A percentile compares a stretch with the other conserved stretches of the same genome.
phyloP scores from a whole-genome alignment of 2,329 filamentous ascomycete genomes.

The Aspergillus sp. region DNA sequence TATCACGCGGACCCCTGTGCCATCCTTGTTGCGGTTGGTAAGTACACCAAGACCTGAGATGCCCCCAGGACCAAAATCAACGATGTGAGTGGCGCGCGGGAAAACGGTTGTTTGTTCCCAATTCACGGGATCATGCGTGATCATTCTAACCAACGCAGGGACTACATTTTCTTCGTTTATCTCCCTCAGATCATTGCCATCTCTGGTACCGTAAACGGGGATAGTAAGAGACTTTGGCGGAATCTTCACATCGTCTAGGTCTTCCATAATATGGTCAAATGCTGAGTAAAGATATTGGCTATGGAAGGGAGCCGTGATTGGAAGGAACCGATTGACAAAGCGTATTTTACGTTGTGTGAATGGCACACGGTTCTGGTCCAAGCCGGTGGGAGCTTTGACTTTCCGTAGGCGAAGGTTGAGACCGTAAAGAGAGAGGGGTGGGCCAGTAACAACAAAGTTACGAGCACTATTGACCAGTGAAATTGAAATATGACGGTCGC shows the following conservation, averaged over 20 bases:
- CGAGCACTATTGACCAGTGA: constrained; percentile 95
- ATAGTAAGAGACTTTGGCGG: constrained; percentile 72
- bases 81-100: constrained; percentile 83
- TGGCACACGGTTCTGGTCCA: constrained; percentile 92
- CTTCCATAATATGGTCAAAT: constrained; percentile 77
- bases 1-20: constrained; percentile 94
- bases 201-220: constrained; percentile 86
- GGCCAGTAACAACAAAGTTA: constrained; percentile 95
- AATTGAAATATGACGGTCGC: constrained; percentile 90
- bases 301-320: constrained; percentile 97
- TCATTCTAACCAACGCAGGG: constrained; percentile 82
- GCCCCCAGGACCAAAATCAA: constrained; percentile 95
- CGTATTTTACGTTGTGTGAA: constrained; percentile 95
- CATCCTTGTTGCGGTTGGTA: constrained; percentile 98
- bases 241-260: constrained; percentile 80
- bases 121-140: constrained; percentile 89
- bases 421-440: constrained; percentile 93
- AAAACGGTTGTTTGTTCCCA: constrained; percentile 96
- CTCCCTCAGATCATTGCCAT: constrained; percentile 76
- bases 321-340: constrained; percentile 94
- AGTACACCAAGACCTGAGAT: constrained; percentile 94
- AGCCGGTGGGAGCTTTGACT: constrained; percentile 94
- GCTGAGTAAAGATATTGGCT: constrained; percentile 88
- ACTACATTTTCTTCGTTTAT: constrained; percentile 75
- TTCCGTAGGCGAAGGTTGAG: constrained; percentile 93